Percentiles rank a stretch among this genome's conserved stretches.
Evolutionary conservation across 192 early-diverging fungal genomes (phyloP).

Genomic region (Entomortierella lignicola): DNA sequence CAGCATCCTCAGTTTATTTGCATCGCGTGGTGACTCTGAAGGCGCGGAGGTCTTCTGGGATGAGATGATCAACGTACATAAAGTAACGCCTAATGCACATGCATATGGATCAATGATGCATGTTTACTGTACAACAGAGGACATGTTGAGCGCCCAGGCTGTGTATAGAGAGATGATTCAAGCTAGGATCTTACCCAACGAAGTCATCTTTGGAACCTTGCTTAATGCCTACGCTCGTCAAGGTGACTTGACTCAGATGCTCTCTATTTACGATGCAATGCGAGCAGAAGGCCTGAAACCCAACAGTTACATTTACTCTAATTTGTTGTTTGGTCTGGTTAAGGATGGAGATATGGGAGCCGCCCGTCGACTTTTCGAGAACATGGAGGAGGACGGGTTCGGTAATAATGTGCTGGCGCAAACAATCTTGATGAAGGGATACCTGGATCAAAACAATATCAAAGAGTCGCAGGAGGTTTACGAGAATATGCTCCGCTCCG

Average conservation of each 20-base stretch:
- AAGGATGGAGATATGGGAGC: slow-evolving; percentile 49
- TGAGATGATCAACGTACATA: slow-evolving; percentile 56
- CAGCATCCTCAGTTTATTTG: slow-evolving; percentile 62
- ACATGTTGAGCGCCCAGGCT: slow-evolving; percentile 80
- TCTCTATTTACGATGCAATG: slow-evolving; percentile 60
- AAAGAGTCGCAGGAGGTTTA: slow-evolving; percentile 54
- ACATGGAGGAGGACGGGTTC: slow-evolving; percentile 56
- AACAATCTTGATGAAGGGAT: slow-evolving; percentile 64
- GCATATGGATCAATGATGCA: slow-evolving; percentile 83
- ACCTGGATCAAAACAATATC: slow-evolving; percentile 43
- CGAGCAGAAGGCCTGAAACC: slow-evolving; percentile 43
- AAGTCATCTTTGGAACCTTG: slow-evolving; percentile 85
- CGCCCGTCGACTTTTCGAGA: slow-evolving; percentile 50
- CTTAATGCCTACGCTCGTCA: slow-evolving; percentile 77
- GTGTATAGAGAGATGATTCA: slow-evolving; percentile 87
- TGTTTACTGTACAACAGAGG: slow-evolving; percentile 74
- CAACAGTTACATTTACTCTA: slow-evolving; percentile 59
- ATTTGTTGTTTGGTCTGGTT: slow-evolving; percentile 57
- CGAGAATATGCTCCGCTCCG: slow-evolving; percentile 54
- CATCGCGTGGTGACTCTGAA: slow-evolving; percentile 49
- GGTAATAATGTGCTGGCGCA: slow-evolving; percentile 53
- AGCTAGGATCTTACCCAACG: slow-evolving; percentile 70
- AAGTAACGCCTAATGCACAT: slow-evolving; percentile 45
- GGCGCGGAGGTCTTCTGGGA: slow-evolving; percentile 53
- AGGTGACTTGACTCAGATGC: slow-evolving; percentile 56